Conservation (phyloP, 2,329 filamentous ascomycete species). For the Fusarium vanettenii region DNA sequence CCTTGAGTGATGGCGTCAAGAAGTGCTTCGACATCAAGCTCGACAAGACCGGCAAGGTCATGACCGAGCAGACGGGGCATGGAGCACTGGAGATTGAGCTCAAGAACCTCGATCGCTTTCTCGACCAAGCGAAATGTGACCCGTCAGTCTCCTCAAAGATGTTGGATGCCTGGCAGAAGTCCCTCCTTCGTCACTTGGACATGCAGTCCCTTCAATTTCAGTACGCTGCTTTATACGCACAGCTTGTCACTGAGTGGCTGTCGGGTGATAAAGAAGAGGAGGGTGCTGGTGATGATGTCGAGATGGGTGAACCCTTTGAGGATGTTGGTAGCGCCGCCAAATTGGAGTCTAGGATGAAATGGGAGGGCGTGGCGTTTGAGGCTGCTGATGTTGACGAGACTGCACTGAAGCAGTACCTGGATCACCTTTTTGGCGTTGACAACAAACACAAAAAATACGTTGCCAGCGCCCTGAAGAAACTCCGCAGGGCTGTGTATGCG, state of each 20-base stretch:
- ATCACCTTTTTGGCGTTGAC: constrained; percentile 53
- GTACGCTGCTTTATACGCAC: constrained; percentile 58
- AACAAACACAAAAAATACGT: constrained; percentile 40
- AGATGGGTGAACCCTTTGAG: constrained; percentile 54
- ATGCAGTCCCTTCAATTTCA: constrained; percentile 56
- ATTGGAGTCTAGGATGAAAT: constrained; percentile 51
- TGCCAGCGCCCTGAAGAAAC: constrained; percentile 36
- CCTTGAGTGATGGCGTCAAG: constrained; percentile 52
- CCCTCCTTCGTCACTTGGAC: constrained; percentile 53
- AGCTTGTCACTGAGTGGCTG: constrained; percentile 62
- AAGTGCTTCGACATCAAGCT: constrained; percentile 48
- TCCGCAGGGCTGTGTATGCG: constrained; percentile 42
- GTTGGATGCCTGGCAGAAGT: constrained; percentile 49
- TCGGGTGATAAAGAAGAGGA: constrained; percentile 42
- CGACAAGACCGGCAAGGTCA: constrained; percentile 42
- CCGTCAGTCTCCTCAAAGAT: constrained; percentile 53
- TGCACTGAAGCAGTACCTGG: constrained; percentile 54
- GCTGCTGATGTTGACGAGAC: constrained; percentile 51
- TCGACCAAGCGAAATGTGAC: constrained; percentile 54
- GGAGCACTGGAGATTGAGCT: constrained; percentile 47
- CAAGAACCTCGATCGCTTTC: constrained; percentile 54
- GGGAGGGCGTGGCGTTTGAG: constrained; percentile 59
- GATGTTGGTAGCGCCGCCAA: constrained; percentile 54
- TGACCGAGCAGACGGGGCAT: constrained; percentile 38
- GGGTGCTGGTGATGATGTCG: constrained; percentile 29